A percentile compares a stretch with the other conserved stretches of the same genome.
Conservation (phyloP, 2,329 filamentous ascomycete species). For the Xylaria multiplex region DNA sequence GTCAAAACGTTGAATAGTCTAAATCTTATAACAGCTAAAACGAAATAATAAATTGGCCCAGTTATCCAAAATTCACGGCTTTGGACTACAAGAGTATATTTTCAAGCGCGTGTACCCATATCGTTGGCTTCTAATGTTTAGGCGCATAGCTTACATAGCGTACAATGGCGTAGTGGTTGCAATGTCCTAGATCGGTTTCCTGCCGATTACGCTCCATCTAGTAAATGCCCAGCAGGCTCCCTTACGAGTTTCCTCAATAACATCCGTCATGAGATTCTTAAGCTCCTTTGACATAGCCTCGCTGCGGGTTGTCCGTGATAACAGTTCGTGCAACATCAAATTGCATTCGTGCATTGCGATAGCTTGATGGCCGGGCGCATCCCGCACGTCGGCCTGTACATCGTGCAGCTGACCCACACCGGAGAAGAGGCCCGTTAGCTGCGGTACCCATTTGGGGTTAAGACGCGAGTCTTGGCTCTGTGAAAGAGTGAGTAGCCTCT, state of each 20-base stretch:
- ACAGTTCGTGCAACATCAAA: neutral
- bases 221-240: too few relatives aligned
- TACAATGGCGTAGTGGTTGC: too few relatives aligned
- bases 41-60: too few relatives aligned
- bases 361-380: constrained; percentile 28
- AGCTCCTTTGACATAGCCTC: neutral
- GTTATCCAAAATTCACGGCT: too few relatives aligned
- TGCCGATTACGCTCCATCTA: too few relatives aligned
- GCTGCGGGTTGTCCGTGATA: constrained; percentile 4
- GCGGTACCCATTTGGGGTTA: constrained; percentile 26
- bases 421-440: constrained; percentile 18
- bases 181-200: too few relatives aligned
- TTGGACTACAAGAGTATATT: too few relatives aligned
- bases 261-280: neutral
- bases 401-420: constrained; percentile 12
- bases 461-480: constrained; percentile 28
- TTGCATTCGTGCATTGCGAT: constrained; percentile 22
- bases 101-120: too few relatives aligned
- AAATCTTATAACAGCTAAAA: too few relatives aligned
- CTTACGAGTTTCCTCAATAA: neutral
- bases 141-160: too few relatives aligned
- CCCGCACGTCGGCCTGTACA: constrained; percentile 24
- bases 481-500: neutral
- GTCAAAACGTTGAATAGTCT: too few relatives aligned
- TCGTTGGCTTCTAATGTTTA: too few relatives aligned